A percentile compares a stretch with the other conserved stretches of the same genome.
Evolutionary conservation across 768 basidiomycete species (phyloP).

Genomic region (Stropharia rugosoannulata): DNA sequence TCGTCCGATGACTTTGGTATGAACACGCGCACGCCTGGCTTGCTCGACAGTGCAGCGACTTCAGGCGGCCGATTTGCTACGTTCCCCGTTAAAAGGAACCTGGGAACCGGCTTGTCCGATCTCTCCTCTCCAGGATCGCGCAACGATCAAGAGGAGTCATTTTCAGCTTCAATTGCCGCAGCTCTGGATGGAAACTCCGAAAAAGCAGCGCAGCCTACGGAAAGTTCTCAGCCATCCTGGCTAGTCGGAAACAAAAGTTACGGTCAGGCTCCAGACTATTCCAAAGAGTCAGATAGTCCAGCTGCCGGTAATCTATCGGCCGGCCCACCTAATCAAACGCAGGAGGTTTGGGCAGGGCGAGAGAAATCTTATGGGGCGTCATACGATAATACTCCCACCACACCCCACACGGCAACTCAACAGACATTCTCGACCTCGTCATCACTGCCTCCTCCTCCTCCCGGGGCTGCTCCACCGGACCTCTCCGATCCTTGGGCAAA

Average conservation of each 20-base stretch:
- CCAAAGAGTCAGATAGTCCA: not conserved
- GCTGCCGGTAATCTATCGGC: not conserved
- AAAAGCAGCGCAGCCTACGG: conserved; percentile 7
- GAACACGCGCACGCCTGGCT: conserved; percentile 21
- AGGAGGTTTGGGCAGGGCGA: not conserved
- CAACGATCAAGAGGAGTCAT: conserved; percentile 28
- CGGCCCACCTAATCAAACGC: not conserved
- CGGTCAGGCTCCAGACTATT: not conserved
- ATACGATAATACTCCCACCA: not conserved
- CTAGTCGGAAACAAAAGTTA: conserved; percentile 3
- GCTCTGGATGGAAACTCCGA: conserved; percentile 22
- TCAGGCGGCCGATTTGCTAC: conserved; percentile 62
- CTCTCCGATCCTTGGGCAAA: conserved; percentile 17
- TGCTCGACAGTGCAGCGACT: conserved; percentile 19
- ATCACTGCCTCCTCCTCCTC: conserved; percentile 14
- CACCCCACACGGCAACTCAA: not conserved
- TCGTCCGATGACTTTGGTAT: conserved; percentile 44
- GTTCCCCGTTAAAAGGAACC: conserved; percentile 51
- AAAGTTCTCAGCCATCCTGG: conserved; percentile 10
- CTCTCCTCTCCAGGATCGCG: conserved; percentile 20
- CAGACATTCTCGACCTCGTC: not conserved
- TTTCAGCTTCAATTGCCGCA: conserved; percentile 36
- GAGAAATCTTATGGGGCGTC: not conserved
- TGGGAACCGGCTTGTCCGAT: conserved; percentile 27
- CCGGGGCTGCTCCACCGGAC: conserved; percentile 20